Base-by-base conservation (phyloP, 768 basidiomycete species). In the Gloeopeniophorella convolvens region DNA sequence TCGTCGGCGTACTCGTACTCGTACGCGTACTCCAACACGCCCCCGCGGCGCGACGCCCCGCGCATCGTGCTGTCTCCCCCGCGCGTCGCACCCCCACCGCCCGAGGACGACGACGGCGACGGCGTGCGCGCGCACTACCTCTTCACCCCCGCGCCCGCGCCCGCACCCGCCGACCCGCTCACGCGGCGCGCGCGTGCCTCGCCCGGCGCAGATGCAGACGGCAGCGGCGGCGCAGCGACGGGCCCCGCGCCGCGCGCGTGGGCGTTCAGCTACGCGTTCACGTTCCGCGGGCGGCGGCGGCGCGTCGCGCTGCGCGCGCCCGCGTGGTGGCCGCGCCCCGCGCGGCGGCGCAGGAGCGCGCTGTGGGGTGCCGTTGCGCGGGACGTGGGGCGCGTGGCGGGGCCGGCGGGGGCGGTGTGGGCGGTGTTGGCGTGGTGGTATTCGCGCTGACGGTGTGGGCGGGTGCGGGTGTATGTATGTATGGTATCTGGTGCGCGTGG, bases 181-280 rank as follows among this genome's bases (percentile, higher is more conserved):
- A 42, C 51, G 20, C 49, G 49, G 21, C 42, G 37, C 41, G 28
- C 18, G 24, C 40, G 15, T 13, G n/a, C 27, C 49, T 35, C 42
- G 53, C 24, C 41, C 52, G 32, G 59, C 65, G 32, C 26, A 4
- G 28, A n/a, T 16, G n/a, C 41, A 12, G 30, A 33, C 6, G 32
- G 33, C n/a, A 3, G 16, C 1, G 13, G 26, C 15, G 23, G 21
- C 6, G 28, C 27, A 9, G 20, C 28, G 24, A 40, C 47, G 3
- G 42, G 39, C 18, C 37, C 33, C 7, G 16, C 24, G 4, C 33
- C 27, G 7, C 37, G 47, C 3, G 46, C 51, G 18, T 54, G 48
- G 45, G 35, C 66, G 33, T 77, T 72, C 70, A 70, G 74, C 16
- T 77, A 75, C 71, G 70, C 75, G 15, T 84, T 85, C 59, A 70